phyloP scores from a whole-genome alignment of 2,329 filamentous ascomycete genomes.

The Venturia effusa region DNA sequence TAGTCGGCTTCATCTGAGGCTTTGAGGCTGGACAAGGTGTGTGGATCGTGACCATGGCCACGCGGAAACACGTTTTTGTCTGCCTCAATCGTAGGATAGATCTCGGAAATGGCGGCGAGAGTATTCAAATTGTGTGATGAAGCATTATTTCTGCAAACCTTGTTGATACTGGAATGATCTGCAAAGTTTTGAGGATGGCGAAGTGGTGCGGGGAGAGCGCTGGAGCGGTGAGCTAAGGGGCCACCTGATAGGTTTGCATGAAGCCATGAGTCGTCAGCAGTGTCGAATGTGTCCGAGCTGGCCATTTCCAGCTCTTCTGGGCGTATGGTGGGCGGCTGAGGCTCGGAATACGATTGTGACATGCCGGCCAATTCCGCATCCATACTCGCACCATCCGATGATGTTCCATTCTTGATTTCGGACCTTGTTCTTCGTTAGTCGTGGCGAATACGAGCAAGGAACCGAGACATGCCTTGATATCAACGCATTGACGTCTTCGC shows the following conservation, averaged over 20 bases:
- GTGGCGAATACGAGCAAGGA: background rate
- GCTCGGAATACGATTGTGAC: background rate
- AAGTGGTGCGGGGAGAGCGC: background rate
- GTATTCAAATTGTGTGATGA: background rate
- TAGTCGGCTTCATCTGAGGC: background rate
- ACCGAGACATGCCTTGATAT: conserved; percentile 34
- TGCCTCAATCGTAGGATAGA: background rate
- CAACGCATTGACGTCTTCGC: conserved; percentile 33
- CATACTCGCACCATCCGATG: background rate
- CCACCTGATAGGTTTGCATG: background rate
- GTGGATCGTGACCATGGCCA: background rate
- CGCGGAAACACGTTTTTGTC: background rate
- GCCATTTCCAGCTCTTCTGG: conserved; percentile 3
- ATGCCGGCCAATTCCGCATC: background rate
- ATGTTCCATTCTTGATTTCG: conserved; percentile 4
- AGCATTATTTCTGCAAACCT: background rate
- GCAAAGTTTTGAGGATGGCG: background rate
- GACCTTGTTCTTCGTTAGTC: background rate
- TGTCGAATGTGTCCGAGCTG: background rate
- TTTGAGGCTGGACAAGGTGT: background rate
- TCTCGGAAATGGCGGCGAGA: background rate
- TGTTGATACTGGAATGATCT: background rate
- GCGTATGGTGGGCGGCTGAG: background rate
- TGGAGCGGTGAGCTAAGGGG: background rate
- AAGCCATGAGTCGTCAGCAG: background rate